Conservation (phyloP, 2,329 filamentous ascomycete species). For the Dothideomycetes sp. region DNA sequence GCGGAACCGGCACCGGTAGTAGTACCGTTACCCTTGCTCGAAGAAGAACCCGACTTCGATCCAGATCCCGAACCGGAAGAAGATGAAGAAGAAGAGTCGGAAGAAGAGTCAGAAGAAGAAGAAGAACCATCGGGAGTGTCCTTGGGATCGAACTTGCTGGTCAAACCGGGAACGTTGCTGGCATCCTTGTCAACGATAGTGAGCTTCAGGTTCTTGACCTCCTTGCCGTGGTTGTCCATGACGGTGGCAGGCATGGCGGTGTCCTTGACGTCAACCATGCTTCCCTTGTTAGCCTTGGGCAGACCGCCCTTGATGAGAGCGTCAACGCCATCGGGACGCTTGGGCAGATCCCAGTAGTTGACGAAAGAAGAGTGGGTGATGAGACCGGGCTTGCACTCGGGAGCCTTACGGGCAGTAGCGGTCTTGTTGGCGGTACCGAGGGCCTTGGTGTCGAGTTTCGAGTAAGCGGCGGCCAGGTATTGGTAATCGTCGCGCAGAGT, state of each 20-base stretch:
- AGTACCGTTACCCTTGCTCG: not conserved
- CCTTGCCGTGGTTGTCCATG: constrained; percentile 40
- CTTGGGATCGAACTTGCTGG: constrained; percentile 7
- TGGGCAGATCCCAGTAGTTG: constrained; percentile 66
- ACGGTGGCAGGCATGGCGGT: constrained; percentile 49
- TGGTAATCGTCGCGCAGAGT: constrained; percentile 39
- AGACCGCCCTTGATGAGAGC: constrained; percentile 67
- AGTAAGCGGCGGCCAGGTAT: constrained; percentile 63
- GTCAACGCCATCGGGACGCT: constrained; percentile 54
- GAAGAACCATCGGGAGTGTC: not conserved
- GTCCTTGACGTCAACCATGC: constrained; percentile 46
- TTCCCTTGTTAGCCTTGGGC: constrained; percentile 43
- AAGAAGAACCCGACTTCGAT: not conserved
- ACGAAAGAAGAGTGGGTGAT: constrained; percentile 59
- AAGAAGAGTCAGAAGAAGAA: not conserved
- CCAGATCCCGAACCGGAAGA: not conserved
- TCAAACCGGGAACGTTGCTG: constrained; percentile 10
- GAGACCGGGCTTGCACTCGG: constrained; percentile 53
- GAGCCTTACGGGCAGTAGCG: constrained; percentile 43
- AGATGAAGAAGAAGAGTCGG: not conserved
- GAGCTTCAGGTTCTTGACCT: constrained; percentile 47
- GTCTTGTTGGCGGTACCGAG: constrained; percentile 53
- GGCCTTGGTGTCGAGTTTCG: constrained; percentile 57
- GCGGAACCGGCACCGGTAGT: not conserved
- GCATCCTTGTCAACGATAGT: constrained; percentile 2